Percentiles rank a stretch among this genome's conserved stretches.
phyloP scores from a whole-genome alignment of 2,329 filamentous ascomycete genomes.

The Camptophora hylomeconis region DNA sequence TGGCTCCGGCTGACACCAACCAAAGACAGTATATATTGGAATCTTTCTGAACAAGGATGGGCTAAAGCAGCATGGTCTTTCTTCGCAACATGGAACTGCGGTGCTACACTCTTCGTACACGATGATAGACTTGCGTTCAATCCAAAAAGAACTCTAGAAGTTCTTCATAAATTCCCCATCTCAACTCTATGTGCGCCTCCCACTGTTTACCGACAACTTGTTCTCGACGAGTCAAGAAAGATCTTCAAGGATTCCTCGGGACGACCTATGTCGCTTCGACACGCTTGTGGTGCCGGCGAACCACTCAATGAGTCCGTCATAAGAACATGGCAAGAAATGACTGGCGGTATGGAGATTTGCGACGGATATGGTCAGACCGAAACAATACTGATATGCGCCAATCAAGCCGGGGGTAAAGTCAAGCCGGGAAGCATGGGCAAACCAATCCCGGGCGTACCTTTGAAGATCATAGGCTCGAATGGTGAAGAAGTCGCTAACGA shows the following conservation, averaged over 20 bases:
- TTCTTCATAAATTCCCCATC: constrained; percentile 26
- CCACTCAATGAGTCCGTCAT: constrained; percentile 29
- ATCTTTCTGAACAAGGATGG: constrained; percentile 30
- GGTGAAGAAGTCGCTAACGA: constrained; percentile 19
- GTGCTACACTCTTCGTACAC: constrained; percentile 28
- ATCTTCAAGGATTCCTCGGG: constrained; percentile 16
- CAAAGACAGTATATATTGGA: constrained; percentile 23
- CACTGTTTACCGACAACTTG: constrained; percentile 28
- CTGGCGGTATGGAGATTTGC: constrained; percentile 23
- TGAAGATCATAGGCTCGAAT: constrained; percentile 22
- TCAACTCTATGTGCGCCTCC: constrained; percentile 30
- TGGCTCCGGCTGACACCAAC: constrained; percentile 25
- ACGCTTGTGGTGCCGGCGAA: constrained; percentile 28
- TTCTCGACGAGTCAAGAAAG: constrained; percentile 21
- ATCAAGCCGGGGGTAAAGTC: constrained; percentile 23
- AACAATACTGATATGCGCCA: constrained; percentile 27
- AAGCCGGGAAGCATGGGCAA: constrained; percentile 29
- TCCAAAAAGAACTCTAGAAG: constrained; percentile 19
- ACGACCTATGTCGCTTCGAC: constrained; percentile 20
- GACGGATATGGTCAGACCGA: constrained; percentile 31
- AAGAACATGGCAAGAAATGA: constrained; percentile 23
- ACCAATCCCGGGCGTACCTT: constrained; percentile 25
- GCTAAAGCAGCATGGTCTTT: constrained; percentile 30
- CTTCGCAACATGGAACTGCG: constrained; percentile 28
- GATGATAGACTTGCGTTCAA: constrained; percentile 25